phyloP scores from a whole-genome alignment of 176 grass and related monocot species.

The Metroxylon sagu region DNA sequence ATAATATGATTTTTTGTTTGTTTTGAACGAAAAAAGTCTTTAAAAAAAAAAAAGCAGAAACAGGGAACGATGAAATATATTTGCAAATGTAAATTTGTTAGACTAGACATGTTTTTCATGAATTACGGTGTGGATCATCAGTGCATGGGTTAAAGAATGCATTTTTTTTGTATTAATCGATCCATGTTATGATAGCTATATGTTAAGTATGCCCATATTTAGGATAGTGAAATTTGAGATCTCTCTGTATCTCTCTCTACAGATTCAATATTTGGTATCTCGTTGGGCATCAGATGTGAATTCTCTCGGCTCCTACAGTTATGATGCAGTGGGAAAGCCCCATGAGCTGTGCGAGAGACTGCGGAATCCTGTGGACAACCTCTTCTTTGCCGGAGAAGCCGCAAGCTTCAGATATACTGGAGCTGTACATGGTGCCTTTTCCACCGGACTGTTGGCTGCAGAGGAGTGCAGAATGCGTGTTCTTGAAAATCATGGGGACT shows the following conservation, averaged over 20 bases:
- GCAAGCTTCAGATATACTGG: constrained; percentile 84
- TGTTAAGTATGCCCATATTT: too few relatives aligned
- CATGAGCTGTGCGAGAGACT: constrained; percentile 73
- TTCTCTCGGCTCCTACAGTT: constrained; percentile 90
- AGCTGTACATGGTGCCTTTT: constrained; percentile 81
- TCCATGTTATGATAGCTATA: too few relatives aligned
- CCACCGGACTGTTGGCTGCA: constrained; percentile 81
- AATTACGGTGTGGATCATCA: too few relatives aligned
- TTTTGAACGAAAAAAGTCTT: too few relatives aligned
- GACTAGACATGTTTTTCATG: too few relatives aligned
- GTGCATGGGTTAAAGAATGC: too few relatives aligned
- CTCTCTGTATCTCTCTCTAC: neutral
- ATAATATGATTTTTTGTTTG: too few relatives aligned
- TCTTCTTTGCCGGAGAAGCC: constrained; percentile 94
- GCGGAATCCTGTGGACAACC: constrained; percentile 83
- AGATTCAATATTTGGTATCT: constrained; percentile 86
- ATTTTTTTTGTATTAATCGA: too few relatives aligned
- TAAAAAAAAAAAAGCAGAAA: too few relatives aligned
- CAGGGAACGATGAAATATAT: too few relatives aligned
- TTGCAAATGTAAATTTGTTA: too few relatives aligned
- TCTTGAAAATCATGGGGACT: constrained; percentile 66
- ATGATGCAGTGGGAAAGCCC: constrained; percentile 63
- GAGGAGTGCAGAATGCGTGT: constrained; percentile 86
- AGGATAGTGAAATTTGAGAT: too few relatives aligned
- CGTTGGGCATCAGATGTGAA: constrained; percentile 87